Conservation (phyloP, 345 rosid genomes). For the Theobroma cacao region DNA sequence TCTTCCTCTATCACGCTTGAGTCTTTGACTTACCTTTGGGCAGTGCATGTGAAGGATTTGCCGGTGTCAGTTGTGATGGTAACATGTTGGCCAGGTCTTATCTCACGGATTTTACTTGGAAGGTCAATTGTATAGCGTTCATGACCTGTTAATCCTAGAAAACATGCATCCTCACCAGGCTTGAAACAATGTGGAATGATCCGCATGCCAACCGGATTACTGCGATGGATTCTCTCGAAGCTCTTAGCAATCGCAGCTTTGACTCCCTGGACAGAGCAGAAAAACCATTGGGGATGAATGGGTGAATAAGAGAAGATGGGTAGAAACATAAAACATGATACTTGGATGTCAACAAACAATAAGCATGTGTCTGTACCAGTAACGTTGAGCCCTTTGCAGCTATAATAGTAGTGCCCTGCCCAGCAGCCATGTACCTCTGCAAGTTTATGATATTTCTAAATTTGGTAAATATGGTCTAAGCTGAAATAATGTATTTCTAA, state of each 20-base stretch:
- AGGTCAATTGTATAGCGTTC: conserved; percentile 60
- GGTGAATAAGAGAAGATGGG: background rate
- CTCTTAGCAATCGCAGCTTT: conserved; percentile 70
- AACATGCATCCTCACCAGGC: conserved; percentile 54
- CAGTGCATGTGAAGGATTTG: conserved; percentile 69
- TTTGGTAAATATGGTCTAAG: background rate
- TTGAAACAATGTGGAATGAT: conserved; percentile 57
- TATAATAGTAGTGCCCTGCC: conserved; percentile 60
- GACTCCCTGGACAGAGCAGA: conserved; percentile 41
- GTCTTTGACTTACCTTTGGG: conserved; percentile 47
- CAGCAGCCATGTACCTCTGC: conserved; percentile 63
- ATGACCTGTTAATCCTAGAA: conserved; percentile 55
- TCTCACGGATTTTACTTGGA: conserved; percentile 52
- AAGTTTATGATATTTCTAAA: background rate
- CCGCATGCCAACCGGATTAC: conserved; percentile 63
- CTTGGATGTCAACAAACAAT: background rate
- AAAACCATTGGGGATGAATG: background rate
- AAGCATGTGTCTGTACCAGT: conserved; percentile 37
- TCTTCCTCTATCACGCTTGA: background rate
- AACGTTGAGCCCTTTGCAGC: conserved; percentile 90
- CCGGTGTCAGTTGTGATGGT: conserved; percentile 62
- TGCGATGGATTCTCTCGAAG: conserved; percentile 69
- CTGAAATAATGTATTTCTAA: background rate
- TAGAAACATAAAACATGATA: background rate
- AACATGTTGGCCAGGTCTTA: conserved; percentile 77